Evolutionary conservation across 208 protist genomes (phyloP).

Genomic region (Trypanosoma scelopori): DNA sequence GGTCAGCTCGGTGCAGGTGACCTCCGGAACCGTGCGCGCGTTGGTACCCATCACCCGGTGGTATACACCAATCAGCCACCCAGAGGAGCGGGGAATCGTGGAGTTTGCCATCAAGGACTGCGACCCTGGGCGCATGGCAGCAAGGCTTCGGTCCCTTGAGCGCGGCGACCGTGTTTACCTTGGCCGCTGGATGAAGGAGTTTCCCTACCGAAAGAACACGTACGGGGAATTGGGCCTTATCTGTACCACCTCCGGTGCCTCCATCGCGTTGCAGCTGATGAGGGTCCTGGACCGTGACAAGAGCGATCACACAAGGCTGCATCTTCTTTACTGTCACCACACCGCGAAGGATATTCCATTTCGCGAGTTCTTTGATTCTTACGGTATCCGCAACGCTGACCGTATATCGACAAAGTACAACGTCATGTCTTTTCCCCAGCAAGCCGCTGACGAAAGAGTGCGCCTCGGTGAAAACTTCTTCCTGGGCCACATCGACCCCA

Average conservation of each 20-base stretch:
- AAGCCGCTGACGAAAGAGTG: constrained; percentile 13
- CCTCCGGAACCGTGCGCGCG: constrained; percentile 43
- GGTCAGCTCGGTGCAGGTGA: constrained; percentile 77
- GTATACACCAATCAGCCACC: constrained; percentile 88
- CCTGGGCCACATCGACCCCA: constrained; percentile 71
- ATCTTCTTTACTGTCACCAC: constrained; percentile 76
- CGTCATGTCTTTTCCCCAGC: constrained; percentile 43
- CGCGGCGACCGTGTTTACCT: constrained; percentile 77
- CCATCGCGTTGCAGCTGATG: constrained; percentile 85
- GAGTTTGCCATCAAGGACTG: constrained; percentile 84
- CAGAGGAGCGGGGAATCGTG: constrained; percentile 70
- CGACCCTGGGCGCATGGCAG: constrained; percentile 79
- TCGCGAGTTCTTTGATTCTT: constrained; percentile 46
- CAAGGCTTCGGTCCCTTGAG: constrained; percentile 64
- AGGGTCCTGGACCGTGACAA: constrained; percentile 58
- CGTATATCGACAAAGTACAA: constrained; percentile 65
- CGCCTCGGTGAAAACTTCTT: constrained; percentile 54
- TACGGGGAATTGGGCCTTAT: constrained; percentile 64
- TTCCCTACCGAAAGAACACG: constrained; percentile 59
- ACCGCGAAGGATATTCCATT: constrained; percentile 61
- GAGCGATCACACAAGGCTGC: constrained; percentile 46
- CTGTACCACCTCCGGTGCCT: constrained; percentile 75
- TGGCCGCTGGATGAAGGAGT: constrained; percentile 87
- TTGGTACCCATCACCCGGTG: constrained; percentile 66
- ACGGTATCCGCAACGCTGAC: constrained; percentile 30